Conservation (phyloP, 345 rosid genomes). For the Euphorbia peplus region DNA sequence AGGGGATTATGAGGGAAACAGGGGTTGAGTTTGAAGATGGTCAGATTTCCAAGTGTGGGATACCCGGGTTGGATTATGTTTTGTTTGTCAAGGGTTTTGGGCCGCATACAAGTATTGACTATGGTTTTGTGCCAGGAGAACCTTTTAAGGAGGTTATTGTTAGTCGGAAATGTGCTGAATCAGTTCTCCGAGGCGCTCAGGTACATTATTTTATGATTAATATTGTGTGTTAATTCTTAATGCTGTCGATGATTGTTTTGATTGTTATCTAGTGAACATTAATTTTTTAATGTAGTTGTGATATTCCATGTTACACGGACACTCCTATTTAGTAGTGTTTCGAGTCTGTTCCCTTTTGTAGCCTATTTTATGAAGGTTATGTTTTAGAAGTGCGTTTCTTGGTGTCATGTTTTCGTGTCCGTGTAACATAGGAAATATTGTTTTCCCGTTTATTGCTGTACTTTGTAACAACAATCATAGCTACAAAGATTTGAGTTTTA, state of each 20-base stretch:
- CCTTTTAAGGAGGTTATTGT: constrained; percentile 92
- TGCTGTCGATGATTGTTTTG: background rate
- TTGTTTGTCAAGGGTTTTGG: constrained; percentile 86
- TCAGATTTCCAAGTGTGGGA: constrained; percentile 50
- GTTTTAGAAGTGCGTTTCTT: no score
- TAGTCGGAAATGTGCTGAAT: constrained; percentile 96
- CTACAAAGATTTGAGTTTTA: background rate
- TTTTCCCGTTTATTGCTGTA: background rate
- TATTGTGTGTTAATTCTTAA: background rate
- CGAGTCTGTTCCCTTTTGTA: no score
- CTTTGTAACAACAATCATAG: background rate
- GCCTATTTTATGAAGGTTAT: no score
- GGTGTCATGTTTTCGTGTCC: no score
- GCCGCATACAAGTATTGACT: constrained; percentile 59
- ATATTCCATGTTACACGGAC: no score
- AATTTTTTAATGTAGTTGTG: background rate
- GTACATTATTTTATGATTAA: constrained; percentile 28
- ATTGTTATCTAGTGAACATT: background rate
- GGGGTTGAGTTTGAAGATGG: constrained; percentile 27
- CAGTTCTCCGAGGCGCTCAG: constrained; percentile 99
- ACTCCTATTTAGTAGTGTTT: no score
- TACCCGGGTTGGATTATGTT: constrained; percentile 81
- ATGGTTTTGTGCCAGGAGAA: constrained; percentile 42
- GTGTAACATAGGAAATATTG: no score
- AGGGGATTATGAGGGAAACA: constrained; percentile 33